Base-by-base conservation (phyloP, 1,139 yeast genomes). In the Kurtzmaniella quercitrusa region DNA sequence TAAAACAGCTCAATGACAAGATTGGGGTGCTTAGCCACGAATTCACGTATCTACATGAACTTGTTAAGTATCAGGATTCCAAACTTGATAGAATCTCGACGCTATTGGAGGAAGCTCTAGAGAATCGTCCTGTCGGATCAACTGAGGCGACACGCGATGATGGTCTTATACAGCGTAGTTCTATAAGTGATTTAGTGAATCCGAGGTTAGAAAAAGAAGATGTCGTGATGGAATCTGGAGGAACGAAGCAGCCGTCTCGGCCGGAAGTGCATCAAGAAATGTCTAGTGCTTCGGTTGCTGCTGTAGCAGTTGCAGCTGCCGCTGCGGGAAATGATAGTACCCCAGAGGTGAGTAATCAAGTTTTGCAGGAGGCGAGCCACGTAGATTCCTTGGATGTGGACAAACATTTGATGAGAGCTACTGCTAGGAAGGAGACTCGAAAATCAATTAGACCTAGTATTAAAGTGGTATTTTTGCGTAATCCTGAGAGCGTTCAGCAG, bases 401-500 rank as follows among this genome's bases (percentile, higher is more conserved):
- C 31, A 27, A 27, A 27, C 31, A 27, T 3, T 6, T 19, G 29
- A 19, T 37, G 17, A 15, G 29, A 11, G 12, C 10, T 27, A n/a
- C 31, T 11, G 10, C 31, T 11, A 27, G 31, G 14, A 27, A 27
- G 31, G 31, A 27, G 12, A 10, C 31, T n/a, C 12, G 31, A 27
- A 27, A 27, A 27, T 23, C 27, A 7, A 10, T 27, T 27, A 10
- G 10, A 4, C 73, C 73, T 29, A 70, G 67, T 47, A 62, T 72
- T 34, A 48, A 58, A 17, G 64, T 72, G 41, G 73, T 68, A 44
- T 73, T 73, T 48, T 58, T 73, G 31, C 75, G 71, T 48, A 72
- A 72, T 48, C 78, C 77, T 7, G 69, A 68, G 65, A 67, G 76
- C 1, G 73, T 73, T 3, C 62, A 63, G 45, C 77, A 73, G 47